phyloP scores from a whole-genome alignment of 73 alveolate genomes.

The Paramecium sonneborni region DNA sequence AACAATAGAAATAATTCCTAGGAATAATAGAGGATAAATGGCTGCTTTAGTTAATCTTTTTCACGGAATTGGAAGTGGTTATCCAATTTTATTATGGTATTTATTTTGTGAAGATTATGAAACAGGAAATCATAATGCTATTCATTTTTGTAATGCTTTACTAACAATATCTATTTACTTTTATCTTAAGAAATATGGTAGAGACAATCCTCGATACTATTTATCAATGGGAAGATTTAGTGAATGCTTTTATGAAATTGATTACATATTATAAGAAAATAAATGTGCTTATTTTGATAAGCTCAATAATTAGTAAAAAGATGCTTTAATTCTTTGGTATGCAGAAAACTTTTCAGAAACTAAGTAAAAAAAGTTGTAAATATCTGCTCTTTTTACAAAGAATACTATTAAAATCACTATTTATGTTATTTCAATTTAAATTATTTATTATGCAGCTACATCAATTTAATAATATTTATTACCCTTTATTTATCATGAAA shows the following conservation, averaged over 20 bases:
- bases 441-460: neutral
- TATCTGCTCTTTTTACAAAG: neutral
- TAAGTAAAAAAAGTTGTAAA: neutral
- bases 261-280: neutral
- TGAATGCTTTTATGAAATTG: slow-evolving; percentile 22
- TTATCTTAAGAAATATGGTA: neutral
- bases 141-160: neutral
- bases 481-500: neutral
- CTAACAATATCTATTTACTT: neutral
- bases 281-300: neutral
- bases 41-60: slow-evolving; percentile 8
- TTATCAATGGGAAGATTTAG: neutral
- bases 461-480: neutral
- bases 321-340: slow-evolving; percentile 10
- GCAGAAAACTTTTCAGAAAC: slow-evolving; percentile 2
- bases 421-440: neutral
- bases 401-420: neutral
- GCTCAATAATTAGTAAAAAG: neutral
- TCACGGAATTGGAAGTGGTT: slow-evolving; percentile 1
- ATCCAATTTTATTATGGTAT: slow-evolving; percentile 3
- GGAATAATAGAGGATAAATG: neutral
- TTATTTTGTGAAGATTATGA: slow-evolving; percentile 4
- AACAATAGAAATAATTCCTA: slow-evolving; percentile 19
- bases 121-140: neutral
- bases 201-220: slow-evolving; percentile 15